Conservation (phyloP, 73 alveolate species). For the Paramecium biaurelia region DNA sequence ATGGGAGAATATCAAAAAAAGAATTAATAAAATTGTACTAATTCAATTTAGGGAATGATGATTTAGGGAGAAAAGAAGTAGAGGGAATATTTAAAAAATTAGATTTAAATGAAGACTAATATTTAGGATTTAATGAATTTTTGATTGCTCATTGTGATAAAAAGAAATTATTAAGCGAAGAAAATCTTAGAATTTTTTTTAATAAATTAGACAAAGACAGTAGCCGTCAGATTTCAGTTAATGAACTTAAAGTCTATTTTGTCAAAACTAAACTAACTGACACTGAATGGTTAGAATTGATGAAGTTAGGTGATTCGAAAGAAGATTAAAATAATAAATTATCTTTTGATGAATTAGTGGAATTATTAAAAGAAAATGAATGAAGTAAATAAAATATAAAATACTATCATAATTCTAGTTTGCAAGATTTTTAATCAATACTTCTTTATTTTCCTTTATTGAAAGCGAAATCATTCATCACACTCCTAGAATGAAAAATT, state of each 20-base stretch:
- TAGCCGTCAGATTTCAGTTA: not conserved
- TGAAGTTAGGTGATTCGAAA: not conserved
- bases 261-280: not conserved
- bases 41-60: not conserved
- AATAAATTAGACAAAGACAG: not conserved
- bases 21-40: not conserved
- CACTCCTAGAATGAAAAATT: no score
- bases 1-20: not conserved
- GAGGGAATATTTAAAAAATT: not conserved
- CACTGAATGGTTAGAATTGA: not conserved
- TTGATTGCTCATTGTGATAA: not conserved
- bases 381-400: not conserved
- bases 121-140: conserved; percentile 23
- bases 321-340: not conserved
- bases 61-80: not conserved
- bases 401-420: not conserved
- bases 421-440: no score
- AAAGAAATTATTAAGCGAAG: not conserved
- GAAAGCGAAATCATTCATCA: no score
- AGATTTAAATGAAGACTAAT: not conserved
- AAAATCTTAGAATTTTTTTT: not conserved
- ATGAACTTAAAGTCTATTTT: not conserved
- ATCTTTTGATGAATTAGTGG: not conserved
- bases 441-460: no score
- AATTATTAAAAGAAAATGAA: not conserved